Evolutionary conservation across 345 rosid species (phyloP).

Genomic region (Theobroma cacao): DNA sequence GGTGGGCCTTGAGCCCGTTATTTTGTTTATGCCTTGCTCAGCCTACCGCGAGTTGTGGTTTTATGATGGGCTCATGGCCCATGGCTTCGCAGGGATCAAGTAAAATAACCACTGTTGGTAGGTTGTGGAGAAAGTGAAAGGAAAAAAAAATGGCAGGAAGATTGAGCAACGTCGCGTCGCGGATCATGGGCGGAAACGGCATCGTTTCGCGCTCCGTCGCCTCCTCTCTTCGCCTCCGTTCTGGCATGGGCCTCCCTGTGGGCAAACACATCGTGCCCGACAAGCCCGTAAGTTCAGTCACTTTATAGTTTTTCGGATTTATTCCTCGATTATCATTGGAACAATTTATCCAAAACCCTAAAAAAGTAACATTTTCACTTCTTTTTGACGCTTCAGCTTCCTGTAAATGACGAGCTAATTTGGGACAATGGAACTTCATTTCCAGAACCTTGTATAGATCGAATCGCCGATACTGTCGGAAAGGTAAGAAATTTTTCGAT

Average conservation of each 20-base stretch:
- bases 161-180: constrained; percentile 69
- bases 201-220: constrained; percentile 64
- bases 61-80: not conserved
- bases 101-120: not conserved
- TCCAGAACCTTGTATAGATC: constrained; percentile 97
- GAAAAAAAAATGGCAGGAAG: constrained; percentile 65
- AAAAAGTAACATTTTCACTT: not conserved
- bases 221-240: constrained; percentile 77
- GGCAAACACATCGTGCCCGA: constrained; percentile 96
- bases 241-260: constrained; percentile 97
- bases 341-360: constrained; percentile 9
- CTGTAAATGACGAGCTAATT: constrained; percentile 82
- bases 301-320: not conserved
- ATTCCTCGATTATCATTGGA: not conserved
- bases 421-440: constrained; percentile 95
- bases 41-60: no score
- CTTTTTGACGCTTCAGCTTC: constrained; percentile 38
- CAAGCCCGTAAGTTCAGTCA: constrained; percentile 60
- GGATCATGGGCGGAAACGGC: constrained; percentile 90
- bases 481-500: constrained; percentile 41
- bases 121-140: not conserved
- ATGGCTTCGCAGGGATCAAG: not conserved
- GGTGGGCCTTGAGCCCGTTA: no score
- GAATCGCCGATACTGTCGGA: constrained; percentile 96
- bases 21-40: no score